Conservation (phyloP, 495 filamentous ascomycete species). For the Penicillium bovifimosum region DNA sequence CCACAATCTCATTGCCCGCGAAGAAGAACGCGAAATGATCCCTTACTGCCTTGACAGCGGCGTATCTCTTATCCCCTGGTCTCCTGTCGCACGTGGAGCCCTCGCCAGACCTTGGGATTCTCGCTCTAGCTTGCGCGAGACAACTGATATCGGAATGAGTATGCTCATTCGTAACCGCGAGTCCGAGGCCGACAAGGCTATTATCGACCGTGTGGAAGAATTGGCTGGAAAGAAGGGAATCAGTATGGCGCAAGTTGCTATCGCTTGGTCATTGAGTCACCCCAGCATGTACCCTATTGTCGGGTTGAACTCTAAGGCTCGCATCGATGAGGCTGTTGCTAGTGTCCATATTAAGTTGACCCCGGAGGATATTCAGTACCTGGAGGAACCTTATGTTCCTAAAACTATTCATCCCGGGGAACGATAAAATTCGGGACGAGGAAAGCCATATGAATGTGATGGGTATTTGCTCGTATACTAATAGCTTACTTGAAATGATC, state of each 20-base stretch:
- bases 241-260: constrained; percentile 58
- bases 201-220: constrained; percentile 62
- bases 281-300: constrained; percentile 54
- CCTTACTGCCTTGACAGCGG: constrained; percentile 66
- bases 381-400: constrained; percentile 63
- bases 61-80: constrained; percentile 65
- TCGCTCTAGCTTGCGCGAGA: constrained; percentile 42
- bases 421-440: too few species aligned
- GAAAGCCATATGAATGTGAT: too few species aligned
- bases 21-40: constrained; percentile 60
- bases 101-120: constrained; percentile 47
- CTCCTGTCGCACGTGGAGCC: constrained; percentile 54
- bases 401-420: too few species aligned
- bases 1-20: constrained; percentile 53
- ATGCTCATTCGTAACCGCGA: constrained; percentile 38
- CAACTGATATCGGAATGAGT: constrained; percentile 44
- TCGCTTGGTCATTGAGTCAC: constrained; percentile 62
- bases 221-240: constrained; percentile 59
- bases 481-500: too few species aligned
- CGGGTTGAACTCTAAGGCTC: constrained; percentile 53
- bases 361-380: constrained; percentile 56
- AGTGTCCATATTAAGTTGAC: constrained; percentile 48
- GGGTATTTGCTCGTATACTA: too few species aligned
- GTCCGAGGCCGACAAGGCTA: constrained; percentile 48
- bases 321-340: constrained; percentile 58